phyloP scores from a whole-genome alignment of 129 eudicot genomes.

The Kitagawia praeruptora region DNA sequence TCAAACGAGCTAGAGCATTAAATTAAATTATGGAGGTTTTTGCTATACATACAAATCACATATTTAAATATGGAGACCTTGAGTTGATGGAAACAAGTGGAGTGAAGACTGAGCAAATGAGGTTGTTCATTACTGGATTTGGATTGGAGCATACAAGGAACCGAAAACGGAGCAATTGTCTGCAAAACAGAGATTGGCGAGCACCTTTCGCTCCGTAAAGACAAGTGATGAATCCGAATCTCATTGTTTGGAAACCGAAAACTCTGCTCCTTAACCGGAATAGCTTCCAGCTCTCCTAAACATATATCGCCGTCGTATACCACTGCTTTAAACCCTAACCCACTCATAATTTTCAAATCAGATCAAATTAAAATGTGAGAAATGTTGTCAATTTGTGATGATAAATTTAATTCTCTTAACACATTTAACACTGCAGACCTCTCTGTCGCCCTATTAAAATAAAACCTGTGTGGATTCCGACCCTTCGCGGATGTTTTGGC shows the following conservation, averaged over 20 bases:
- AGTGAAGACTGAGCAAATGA: conserved; percentile 53
- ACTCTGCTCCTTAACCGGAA: conserved; percentile 35
- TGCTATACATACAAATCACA: neutral
- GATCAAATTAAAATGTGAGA: neutral
- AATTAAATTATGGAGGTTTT: neutral
- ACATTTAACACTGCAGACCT: neutral
- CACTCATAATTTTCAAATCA: conserved; percentile 37
- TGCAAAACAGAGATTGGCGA: conserved; percentile 63
- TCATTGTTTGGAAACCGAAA: conserved; percentile 72
- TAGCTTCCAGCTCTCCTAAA: conserved; percentile 63
- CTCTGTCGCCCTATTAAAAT: neutral
- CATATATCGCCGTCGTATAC: conserved; percentile 66
- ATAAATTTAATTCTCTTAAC: neutral
- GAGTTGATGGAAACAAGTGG: conserved; percentile 64
- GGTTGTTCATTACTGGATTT: conserved; percentile 28
- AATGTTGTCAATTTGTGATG: neutral
- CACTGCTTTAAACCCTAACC: conserved; percentile 70
- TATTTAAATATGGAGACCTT: conserved; percentile 30
- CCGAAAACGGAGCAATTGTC: conserved; percentile 50
- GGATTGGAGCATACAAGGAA: conserved; percentile 80
- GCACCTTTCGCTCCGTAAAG: conserved; percentile 54
- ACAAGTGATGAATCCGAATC: conserved; percentile 57
- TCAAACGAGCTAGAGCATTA: neutral
- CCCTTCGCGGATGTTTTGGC: no score
- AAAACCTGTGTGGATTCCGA: no score